These are phyloP conservation scores for Rhodotorula toruloides DNA, from an alignment of 768 basidiomycete species.

Conservation along the genomic window DNA sequence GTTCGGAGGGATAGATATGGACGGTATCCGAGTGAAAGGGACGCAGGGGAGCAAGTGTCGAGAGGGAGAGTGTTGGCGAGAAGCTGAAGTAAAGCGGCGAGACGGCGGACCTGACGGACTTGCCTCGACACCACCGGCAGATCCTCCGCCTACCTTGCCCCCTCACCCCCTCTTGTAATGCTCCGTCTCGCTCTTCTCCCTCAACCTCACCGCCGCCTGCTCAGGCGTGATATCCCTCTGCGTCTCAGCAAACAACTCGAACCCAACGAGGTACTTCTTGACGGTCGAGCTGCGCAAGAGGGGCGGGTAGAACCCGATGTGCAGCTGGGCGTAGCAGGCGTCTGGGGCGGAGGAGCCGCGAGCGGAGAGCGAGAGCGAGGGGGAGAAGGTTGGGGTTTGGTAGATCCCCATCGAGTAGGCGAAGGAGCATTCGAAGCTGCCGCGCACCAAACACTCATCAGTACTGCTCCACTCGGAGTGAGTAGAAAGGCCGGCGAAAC, in stretches of 20 bases:
- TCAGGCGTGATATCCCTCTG: slow-evolving; percentile 87
- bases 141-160: neutral
- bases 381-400: slow-evolving; percentile 58
- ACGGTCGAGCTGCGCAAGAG: slow-evolving; percentile 73
- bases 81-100: too few species aligned
- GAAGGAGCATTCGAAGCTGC: slow-evolving; percentile 77
- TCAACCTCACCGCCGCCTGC: slow-evolving; percentile 60
- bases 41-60: too few species aligned
- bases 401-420: slow-evolving; percentile 91
- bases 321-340: slow-evolving; percentile 62
- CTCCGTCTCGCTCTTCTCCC: slow-evolving; percentile 47
- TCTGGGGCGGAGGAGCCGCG: slow-evolving; percentile 49
- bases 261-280: slow-evolving; percentile 88
- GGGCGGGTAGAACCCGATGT: slow-evolving; percentile 82
- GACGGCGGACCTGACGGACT: too few species aligned
- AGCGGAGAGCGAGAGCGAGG: too few species aligned
- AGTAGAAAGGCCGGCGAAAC: neutral
- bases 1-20: too few species aligned
- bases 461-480: neutral
- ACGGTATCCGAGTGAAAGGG: too few species aligned
- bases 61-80: too few species aligned
- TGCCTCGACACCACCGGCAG: neutral
- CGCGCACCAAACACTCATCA: slow-evolving; percentile 49
- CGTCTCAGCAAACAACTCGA: slow-evolving; percentile 82
- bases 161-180: slow-evolving; percentile 55